These are phyloP conservation scores for Trametes elegans DNA, from an alignment of 768 basidiomycete genomes.

Conservation along the genomic window DNA sequence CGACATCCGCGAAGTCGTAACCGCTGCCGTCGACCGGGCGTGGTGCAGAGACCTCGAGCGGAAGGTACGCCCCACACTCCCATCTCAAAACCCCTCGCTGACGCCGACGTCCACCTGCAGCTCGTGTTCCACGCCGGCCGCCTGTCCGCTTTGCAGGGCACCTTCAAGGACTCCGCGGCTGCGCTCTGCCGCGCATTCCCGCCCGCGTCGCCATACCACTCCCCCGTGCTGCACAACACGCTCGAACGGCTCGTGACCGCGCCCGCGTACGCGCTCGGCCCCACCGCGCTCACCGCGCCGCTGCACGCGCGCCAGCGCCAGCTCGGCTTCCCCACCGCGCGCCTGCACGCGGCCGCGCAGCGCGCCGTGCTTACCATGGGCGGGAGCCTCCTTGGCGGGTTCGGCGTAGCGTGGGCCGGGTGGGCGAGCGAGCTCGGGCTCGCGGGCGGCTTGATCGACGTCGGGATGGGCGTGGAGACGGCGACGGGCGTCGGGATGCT, in stretches of 20 bases:
- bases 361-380: conserved; percentile 49
- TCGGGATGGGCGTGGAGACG: conserved; percentile 51
- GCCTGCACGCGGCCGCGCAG: conserved; percentile 66
- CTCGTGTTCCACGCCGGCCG: conserved; percentile 64
- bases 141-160: conserved; percentile 46
- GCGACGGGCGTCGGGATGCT: conserved; percentile 60
- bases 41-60: conserved; percentile 39
- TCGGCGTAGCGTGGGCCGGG: conserved; percentile 57
- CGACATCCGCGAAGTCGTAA: conserved; percentile 37
- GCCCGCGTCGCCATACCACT: conserved; percentile 39
- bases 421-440: conserved; percentile 54
- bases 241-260: conserved; percentile 52
- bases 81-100: background rate
- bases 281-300: conserved; percentile 48
- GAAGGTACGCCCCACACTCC: conserved; percentile 17
- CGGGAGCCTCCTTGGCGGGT: conserved; percentile 47
- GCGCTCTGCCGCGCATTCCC: conserved; percentile 39
- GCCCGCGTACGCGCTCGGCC: conserved; percentile 44
- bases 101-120: conserved; percentile 33
- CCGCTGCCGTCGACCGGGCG: conserved; percentile 29
- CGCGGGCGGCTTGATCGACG: conserved; percentile 32
- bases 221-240: conserved; percentile 56
- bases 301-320: conserved; percentile 51
- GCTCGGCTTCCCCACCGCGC: conserved; percentile 55
- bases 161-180: conserved; percentile 41